Conservation (phyloP, 1,139 yeast genomes). For the Taphrina flavorubra region DNA sequence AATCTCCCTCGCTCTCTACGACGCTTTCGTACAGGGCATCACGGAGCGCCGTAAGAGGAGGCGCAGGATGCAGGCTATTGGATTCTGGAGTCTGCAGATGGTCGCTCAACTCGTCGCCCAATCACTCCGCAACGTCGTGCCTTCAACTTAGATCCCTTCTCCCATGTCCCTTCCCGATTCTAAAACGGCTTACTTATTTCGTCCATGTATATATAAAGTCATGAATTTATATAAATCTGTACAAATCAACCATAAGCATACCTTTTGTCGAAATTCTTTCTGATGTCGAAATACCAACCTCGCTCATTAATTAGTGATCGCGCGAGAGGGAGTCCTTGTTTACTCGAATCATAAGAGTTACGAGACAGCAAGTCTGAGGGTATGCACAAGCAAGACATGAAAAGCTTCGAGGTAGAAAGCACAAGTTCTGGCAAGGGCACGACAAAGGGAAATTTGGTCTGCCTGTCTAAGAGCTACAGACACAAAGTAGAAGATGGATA, state of each 20-base stretch:
- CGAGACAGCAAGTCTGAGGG: not conserved
- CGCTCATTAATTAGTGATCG: no score
- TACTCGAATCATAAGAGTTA: not conserved
- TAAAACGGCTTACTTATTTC: not conserved
- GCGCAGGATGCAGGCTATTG: slow-evolving; percentile 77
- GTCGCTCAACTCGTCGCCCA: slow-evolving; percentile 78
- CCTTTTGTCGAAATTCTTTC: no score
- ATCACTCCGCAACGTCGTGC: slow-evolving; percentile 45
- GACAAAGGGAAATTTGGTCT: no score
- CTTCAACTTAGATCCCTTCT: not conserved
- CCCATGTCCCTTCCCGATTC: not conserved
- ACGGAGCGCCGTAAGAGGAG: slow-evolving; percentile 81
- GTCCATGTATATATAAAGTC: no score
- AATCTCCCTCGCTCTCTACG: slow-evolving; percentile 75
- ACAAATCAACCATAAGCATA: no score
- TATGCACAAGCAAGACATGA: not conserved
- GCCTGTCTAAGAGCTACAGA: no score
- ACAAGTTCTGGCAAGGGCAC: no score
- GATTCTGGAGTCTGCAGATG: slow-evolving; percentile 91
- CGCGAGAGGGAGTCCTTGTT: not conserved
- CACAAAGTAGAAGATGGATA: no score
- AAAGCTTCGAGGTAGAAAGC: not conserved
- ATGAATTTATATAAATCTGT: no score
- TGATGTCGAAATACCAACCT: no score
- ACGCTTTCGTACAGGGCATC: slow-evolving; percentile 85